Evolutionary conservation across 2,329 filamentous ascomycete species (phyloP).

Genomic region (Xylariaceae sp.): DNA sequence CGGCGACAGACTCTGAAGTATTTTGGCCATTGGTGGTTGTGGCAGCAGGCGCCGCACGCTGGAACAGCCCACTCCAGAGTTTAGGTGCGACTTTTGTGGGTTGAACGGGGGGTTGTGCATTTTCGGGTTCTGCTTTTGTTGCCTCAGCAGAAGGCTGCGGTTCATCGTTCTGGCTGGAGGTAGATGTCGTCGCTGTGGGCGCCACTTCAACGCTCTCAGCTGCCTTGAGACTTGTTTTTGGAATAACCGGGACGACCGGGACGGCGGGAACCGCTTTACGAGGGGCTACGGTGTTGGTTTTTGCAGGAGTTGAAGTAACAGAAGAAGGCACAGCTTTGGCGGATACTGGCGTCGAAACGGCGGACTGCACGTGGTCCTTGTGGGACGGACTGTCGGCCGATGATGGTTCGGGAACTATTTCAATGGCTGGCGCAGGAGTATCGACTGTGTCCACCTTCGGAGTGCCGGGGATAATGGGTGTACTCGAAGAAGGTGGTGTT

Average conservation of each 20-base stretch:
- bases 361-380: conserved; percentile 32
- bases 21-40: conserved; percentile 26
- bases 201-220: conserved; percentile 25
- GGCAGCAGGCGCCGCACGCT: conserved; percentile 25
- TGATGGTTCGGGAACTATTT: conserved; percentile 16
- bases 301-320: conserved; percentile 26
- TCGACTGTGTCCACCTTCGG: conserved; percentile 16
- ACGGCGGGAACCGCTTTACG: conserved; percentile 40
- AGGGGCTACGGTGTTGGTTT: conserved; percentile 30
- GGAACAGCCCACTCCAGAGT: conserved; percentile 39
- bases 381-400: conserved; percentile 33
- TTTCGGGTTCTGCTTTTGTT: conserved; percentile 25
- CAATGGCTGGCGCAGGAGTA: conserved; percentile 9
- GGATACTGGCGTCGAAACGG: conserved; percentile 37
- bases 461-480: conserved; percentile 24
- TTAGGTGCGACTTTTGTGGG: conserved; percentile 36
- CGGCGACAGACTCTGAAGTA: conserved; percentile 24
- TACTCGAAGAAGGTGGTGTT: conserved; percentile 18
- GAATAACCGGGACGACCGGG: conserved; percentile 46
- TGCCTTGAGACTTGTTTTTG: conserved; percentile 39
- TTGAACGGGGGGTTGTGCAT: conserved; percentile 31
- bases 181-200: conserved; percentile 9
- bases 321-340: conserved; percentile 27
- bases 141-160: conserved; percentile 15
- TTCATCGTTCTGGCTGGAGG: conserved; percentile 12